Conservation (phyloP, 2,329 filamentous ascomycete species). For the Ceratocystis eucalypticola region DNA sequence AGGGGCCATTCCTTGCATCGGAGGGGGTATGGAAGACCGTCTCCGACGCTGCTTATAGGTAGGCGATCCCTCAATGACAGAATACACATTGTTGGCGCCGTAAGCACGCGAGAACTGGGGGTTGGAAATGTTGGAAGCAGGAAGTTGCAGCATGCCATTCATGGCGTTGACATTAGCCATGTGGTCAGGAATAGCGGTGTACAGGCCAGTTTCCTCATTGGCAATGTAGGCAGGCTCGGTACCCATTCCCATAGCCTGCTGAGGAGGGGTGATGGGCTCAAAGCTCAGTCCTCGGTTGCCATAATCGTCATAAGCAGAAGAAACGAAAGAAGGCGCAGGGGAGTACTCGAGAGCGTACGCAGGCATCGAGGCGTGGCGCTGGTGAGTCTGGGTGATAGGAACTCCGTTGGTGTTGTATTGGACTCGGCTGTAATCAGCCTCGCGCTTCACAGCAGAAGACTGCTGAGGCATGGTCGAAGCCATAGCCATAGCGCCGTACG, state of each 20-base stretch:
- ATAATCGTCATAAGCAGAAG: slow-evolving; percentile 97
- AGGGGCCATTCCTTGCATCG: slow-evolving; percentile 50
- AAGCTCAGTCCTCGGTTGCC: slow-evolving; percentile 92
- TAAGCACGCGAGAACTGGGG: slow-evolving; percentile 68
- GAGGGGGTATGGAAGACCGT: slow-evolving; percentile 80
- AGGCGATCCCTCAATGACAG: slow-evolving; percentile 91
- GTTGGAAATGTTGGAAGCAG: slow-evolving; percentile 68
- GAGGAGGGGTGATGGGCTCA: slow-evolving; percentile 90
- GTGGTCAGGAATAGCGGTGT: slow-evolving; percentile 87
- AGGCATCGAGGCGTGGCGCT: slow-evolving; percentile 96
- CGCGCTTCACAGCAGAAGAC: slow-evolving; percentile 58
- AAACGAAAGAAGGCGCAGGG: slow-evolving; percentile 91
- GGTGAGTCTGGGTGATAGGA: slow-evolving; percentile 67
- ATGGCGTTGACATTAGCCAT: slow-evolving; percentile 57
- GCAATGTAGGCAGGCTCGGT: slow-evolving; percentile 93
- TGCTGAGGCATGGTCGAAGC: slow-evolving; percentile 54
- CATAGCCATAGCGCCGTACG: slow-evolving; percentile 58
- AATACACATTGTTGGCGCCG: slow-evolving; percentile 68
- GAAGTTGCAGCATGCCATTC: slow-evolving; percentile 82
- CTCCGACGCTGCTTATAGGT: slow-evolving; percentile 96
- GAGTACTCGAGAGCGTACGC: slow-evolving; percentile 92
- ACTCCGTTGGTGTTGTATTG: slow-evolving; percentile 90
- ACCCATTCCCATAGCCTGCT: slow-evolving; percentile 68
- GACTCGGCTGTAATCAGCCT: slow-evolving; percentile 67
- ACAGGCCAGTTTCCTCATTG: slow-evolving; percentile 92